Percentiles rank a stretch among this genome's conserved stretches.
These are phyloP conservation scores for Skeletonema costatum DNA, from an alignment of 108 stramenopile genomes.

Conservation along the genomic window DNA sequence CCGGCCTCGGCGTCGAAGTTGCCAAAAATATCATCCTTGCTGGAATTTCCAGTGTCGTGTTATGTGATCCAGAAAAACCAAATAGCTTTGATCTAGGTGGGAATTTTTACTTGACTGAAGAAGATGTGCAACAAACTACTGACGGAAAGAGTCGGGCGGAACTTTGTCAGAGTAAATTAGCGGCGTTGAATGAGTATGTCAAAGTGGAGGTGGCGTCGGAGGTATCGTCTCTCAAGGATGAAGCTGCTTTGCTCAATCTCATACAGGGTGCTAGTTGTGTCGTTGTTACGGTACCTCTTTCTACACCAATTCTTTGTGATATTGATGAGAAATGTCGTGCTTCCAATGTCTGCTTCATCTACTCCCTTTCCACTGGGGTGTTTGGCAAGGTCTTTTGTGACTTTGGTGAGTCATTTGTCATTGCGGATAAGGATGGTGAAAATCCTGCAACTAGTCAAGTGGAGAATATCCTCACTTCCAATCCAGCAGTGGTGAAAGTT, in stretches of 20 bases:
- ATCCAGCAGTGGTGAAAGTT: slow-evolving; percentile 90
- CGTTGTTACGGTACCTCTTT: slow-evolving; percentile 77
- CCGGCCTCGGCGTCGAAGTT: slow-evolving; percentile 93
- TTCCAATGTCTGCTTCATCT: slow-evolving; percentile 70
- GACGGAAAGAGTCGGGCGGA: slow-evolving; percentile 53
- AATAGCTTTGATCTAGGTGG: slow-evolving; percentile 85
- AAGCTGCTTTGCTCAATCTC: slow-evolving; percentile 51
- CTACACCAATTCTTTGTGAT: slow-evolving; percentile 59
- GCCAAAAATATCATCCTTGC: slow-evolving; percentile 96
- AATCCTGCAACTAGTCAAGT: slow-evolving; percentile 88
- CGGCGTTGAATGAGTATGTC: slow-evolving; percentile 90
- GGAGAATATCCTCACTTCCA: slow-evolving; percentile 80
- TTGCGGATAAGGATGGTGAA: slow-evolving; percentile 94
- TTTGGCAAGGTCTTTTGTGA: slow-evolving; percentile 96
- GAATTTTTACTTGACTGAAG: slow-evolving; percentile 78
- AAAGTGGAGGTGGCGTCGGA: slow-evolving; percentile 60
- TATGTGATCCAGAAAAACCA: slow-evolving; percentile 71
- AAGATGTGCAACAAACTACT: slow-evolving; percentile 26
- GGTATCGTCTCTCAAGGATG: slow-evolving; percentile 57
- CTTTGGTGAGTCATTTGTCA: slow-evolving; percentile 90
- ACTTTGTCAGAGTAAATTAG: slow-evolving; percentile 58
- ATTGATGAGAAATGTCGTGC: slow-evolving; percentile 81
- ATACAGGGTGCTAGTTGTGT: slow-evolving; percentile 57
- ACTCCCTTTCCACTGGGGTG: slow-evolving; percentile 77
- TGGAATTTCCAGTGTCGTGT: slow-evolving; percentile 76